Evolutionary conservation across 2,329 filamentous ascomycete genomes (phyloP).

Genomic region (Aspergillus ochraceoroseus): DNA sequence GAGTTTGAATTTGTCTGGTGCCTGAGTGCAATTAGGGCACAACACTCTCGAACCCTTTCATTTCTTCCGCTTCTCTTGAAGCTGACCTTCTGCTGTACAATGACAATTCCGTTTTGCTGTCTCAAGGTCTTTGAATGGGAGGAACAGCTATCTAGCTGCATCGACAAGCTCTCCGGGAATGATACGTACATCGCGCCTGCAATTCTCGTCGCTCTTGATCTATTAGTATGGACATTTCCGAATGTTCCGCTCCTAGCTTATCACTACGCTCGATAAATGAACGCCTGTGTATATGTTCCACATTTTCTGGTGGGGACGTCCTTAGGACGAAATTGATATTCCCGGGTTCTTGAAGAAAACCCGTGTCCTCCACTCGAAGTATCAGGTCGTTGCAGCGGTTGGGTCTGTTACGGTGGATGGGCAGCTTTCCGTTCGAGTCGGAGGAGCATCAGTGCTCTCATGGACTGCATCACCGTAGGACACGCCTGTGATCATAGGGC

Average conservation of each 20-base stretch:
- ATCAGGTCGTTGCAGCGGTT: slow-evolving; percentile 39
- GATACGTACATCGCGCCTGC: slow-evolving; percentile 39
- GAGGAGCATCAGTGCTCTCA: slow-evolving; percentile 35
- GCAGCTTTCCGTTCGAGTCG: slow-evolving; percentile 46
- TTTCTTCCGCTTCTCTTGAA: too few relatives aligned
- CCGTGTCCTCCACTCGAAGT: slow-evolving; percentile 25
- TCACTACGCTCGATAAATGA: slow-evolving; percentile 44
- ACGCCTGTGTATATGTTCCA: slow-evolving; percentile 46
- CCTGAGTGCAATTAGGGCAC: too few relatives aligned
- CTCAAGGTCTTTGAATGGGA: slow-evolving; percentile 41
- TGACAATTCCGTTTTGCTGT: slow-evolving; percentile 18
- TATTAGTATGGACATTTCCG: slow-evolving; percentile 45
- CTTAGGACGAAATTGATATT: slow-evolving; percentile 38
- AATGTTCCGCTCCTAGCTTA: slow-evolving; percentile 48
- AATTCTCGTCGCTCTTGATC: slow-evolving; percentile 39
- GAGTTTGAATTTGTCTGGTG: too few relatives aligned
- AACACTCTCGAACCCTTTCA: too few relatives aligned
- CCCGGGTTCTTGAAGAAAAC: slow-evolving; percentile 38
- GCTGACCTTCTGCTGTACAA: not conserved
- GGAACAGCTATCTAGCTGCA: slow-evolving; percentile 35
- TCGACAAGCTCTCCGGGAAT: slow-evolving; percentile 31
- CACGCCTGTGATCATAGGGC: too few relatives aligned
- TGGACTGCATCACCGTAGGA: slow-evolving; percentile 46
- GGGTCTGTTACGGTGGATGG: slow-evolving; percentile 53
- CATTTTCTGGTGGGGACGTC: slow-evolving; percentile 39